phyloP scores from a whole-genome alignment of 1,284 basidiomycete genomes.

The Leccinum insolens region DNA sequence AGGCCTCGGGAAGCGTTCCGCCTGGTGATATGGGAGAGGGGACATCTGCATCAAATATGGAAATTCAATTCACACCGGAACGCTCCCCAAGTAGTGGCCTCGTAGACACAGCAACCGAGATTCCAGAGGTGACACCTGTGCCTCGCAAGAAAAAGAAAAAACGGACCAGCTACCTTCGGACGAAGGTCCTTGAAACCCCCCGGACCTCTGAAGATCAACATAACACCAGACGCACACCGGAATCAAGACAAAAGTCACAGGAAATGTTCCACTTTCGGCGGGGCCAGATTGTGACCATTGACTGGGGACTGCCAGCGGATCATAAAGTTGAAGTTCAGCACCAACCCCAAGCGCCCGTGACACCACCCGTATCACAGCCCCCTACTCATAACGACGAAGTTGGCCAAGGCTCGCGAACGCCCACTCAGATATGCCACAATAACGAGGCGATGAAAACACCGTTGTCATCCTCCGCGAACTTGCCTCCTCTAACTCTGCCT shows the following conservation, averaged over 20 bases:
- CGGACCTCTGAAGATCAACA: not conserved
- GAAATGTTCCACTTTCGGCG: slow-evolving; percentile 20
- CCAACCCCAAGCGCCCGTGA: not conserved
- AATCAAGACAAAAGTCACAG: not conserved
- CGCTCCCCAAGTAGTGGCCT: not conserved
- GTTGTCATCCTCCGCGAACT: not conserved
- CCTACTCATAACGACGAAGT: not conserved
- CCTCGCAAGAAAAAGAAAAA: slow-evolving; percentile 11
- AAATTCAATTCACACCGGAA: not conserved
- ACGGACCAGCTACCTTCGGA: not conserved
- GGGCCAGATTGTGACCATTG: slow-evolving; percentile 22
- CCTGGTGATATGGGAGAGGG: not conserved
- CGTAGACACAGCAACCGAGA: not conserved
- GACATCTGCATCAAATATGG: not conserved
- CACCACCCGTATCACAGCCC: not conserved
- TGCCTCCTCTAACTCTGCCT: not conserved
- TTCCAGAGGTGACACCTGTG: not conserved
- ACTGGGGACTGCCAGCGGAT: not conserved
- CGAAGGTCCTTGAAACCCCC: not conserved
- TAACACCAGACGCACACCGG: not conserved
- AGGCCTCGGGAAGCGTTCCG: slow-evolving; percentile 1
- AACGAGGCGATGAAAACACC: slow-evolving; percentile 3
- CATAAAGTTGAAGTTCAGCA: not conserved
- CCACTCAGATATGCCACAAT: not conserved
- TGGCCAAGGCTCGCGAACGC: not conserved